Conservation (phyloP, 192 early-diverging fungal genomes). For the Kappamyces sp. region DNA sequence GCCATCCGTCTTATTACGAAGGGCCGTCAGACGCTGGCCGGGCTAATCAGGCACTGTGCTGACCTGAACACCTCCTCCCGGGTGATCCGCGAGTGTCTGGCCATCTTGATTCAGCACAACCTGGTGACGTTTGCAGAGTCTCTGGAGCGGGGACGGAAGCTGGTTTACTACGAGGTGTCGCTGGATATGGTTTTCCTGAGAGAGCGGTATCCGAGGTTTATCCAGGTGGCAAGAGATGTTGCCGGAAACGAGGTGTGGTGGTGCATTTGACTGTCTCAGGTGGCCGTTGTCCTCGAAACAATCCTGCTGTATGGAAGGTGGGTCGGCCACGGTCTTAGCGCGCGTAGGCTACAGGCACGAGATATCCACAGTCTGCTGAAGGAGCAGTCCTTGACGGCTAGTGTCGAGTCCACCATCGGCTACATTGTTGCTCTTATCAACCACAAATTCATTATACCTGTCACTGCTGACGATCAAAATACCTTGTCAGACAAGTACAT, state of each 20-base stretch:
- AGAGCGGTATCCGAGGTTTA: constrained; percentile 34
- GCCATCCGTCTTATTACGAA: constrained; percentile 49
- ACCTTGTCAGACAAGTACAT: constrained; percentile 24
- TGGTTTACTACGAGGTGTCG: constrained; percentile 65
- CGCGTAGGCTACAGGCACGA: neutral
- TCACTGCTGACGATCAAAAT: constrained; percentile 21
- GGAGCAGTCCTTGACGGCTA: too few species aligned
- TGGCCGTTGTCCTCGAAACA: constrained; percentile 8
- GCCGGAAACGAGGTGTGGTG: constrained; percentile 23
- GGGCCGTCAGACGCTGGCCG: constrained; percentile 61
- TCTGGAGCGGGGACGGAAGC: constrained; percentile 50
- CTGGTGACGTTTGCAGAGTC: constrained; percentile 64
- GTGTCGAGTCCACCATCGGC: too few species aligned
- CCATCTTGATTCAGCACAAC: constrained; percentile 84
- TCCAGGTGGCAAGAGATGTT: constrained; percentile 13
- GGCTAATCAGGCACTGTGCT: constrained; percentile 30
- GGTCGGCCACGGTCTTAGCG: constrained; percentile 12
- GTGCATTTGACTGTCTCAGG: constrained; percentile 11
- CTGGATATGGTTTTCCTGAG: constrained; percentile 49
- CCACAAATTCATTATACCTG: constrained; percentile 20
- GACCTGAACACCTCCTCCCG: too few species aligned
- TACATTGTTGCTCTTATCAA: constrained; percentile 16
- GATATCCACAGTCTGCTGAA: too few species aligned
- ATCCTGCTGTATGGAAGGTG: constrained; percentile 29
- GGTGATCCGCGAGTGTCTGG: constrained; percentile 62